Conservation (phyloP, 2,329 filamentous ascomycete genomes). For the Monosporascus ibericus region DNA sequence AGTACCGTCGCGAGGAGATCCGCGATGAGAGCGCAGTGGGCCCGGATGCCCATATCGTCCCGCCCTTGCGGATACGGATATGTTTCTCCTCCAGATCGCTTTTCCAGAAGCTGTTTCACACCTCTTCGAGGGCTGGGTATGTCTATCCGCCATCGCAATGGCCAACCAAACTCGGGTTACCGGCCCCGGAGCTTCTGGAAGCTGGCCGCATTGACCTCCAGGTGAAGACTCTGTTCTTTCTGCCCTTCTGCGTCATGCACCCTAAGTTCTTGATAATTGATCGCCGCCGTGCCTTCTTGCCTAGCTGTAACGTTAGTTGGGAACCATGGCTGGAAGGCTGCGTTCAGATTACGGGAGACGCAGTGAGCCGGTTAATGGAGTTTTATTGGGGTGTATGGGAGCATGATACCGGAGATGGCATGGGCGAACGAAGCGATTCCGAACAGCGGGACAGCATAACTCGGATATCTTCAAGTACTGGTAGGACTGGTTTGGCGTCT, state of each 20-base stretch:
- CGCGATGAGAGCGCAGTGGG: constrained; percentile 18
- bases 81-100: constrained; percentile 71
- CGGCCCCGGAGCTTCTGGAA: constrained; percentile 42
- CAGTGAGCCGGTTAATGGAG: constrained; percentile 53
- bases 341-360: constrained; percentile 56
- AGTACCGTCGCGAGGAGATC: constrained; percentile 31
- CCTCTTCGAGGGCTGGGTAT: constrained; percentile 55
- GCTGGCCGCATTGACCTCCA: constrained; percentile 58
- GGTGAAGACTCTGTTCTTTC: constrained; percentile 73
- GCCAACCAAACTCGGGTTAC: constrained; percentile 57
- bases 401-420: constrained; percentile 16
- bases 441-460: constrained; percentile 1
- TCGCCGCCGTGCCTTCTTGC: constrained; percentile 58
- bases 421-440: not conserved
- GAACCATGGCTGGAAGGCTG: constrained; percentile 83
- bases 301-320: constrained; percentile 82
- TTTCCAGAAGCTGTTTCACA: constrained; percentile 70
- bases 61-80: constrained; percentile 56
- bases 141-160: constrained; percentile 55
- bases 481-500: constrained; percentile 9
- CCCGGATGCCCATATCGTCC: constrained; percentile 7
- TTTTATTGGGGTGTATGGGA: constrained; percentile 71
- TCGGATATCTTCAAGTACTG: constrained; percentile 1
- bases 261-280: constrained; percentile 78
- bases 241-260: constrained; percentile 81